phyloP scores from a whole-genome alignment of 2,329 filamentous ascomycete species.

The Cladophialophora bantiana region DNA sequence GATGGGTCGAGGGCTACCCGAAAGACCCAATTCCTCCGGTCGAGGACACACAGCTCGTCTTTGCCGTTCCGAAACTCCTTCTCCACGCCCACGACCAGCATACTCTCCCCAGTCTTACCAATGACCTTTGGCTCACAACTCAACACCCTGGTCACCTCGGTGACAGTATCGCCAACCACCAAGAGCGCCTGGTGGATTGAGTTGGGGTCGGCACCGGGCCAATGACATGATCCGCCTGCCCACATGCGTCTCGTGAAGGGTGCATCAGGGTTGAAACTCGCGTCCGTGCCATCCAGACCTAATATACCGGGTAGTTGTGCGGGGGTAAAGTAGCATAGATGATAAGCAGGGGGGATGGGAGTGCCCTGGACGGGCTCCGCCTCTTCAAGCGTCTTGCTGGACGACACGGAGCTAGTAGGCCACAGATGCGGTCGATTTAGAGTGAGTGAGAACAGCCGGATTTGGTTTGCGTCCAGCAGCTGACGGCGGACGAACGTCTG shows the following conservation, averaged over 20 bases:
- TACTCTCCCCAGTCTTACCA: conserved; percentile 61
- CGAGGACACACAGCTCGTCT: conserved; percentile 57
- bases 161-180: conserved; percentile 62
- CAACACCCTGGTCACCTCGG: conserved; percentile 64
- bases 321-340: conserved; percentile 70
- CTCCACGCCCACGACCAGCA: conserved; percentile 70
- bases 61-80: conserved; percentile 63
- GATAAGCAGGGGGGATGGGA: conserved; percentile 65
- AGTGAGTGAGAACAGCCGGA: conserved; percentile 67
- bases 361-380: conserved; percentile 54
- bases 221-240: conserved; percentile 68
- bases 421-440: conserved; percentile 59
- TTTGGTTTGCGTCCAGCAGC: conserved; percentile 66
- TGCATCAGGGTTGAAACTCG: conserved; percentile 63
- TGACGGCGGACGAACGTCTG: conserved; percentile 57
- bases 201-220: conserved; percentile 47
- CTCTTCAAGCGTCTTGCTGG: conserved; percentile 45
- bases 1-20: conserved; percentile 47
- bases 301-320: conserved; percentile 61
- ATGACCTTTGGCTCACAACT: conserved; percentile 64
- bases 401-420: conserved; percentile 46
- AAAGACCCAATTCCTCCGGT: conserved; percentile 61
- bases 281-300: conserved; percentile 67
- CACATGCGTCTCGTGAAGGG: conserved; percentile 72
- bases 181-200: conserved; percentile 49